Evolutionary conservation across 805 yeast species (phyloP).

Genomic region (Tetrapisispora taiwanensis): DNA sequence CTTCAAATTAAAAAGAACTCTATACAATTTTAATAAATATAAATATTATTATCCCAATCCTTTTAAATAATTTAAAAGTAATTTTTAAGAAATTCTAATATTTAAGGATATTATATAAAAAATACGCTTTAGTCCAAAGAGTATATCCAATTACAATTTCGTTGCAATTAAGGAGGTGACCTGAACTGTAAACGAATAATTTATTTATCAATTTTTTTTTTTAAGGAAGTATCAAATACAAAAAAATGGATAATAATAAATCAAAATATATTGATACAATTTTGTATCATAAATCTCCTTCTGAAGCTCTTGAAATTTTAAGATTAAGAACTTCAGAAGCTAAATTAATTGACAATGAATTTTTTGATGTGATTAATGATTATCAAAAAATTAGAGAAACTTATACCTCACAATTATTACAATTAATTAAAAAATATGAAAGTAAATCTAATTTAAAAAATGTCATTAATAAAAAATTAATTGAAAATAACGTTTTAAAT

Average conservation of each 20-base stretch:
- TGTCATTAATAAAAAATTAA: conserved; percentile 26
- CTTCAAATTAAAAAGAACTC: too few relatives aligned
- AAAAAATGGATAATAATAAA: conserved; percentile 21
- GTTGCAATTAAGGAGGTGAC: too few relatives aligned
- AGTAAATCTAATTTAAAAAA: conserved; percentile 25
- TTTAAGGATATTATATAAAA: too few relatives aligned
- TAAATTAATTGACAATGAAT: conserved; percentile 45
- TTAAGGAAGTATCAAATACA: too few relatives aligned
- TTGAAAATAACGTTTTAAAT: conserved; percentile 33
- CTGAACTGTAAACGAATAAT: too few relatives aligned
- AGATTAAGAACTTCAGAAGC: conserved; percentile 48
- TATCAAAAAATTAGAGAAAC: conserved; percentile 29
- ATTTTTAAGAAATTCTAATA: too few relatives aligned
- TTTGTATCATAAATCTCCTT: conserved; percentile 35
- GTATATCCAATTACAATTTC: too few relatives aligned
- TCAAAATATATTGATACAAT: conserved; percentile 33
- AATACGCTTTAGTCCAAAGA: too few relatives aligned
- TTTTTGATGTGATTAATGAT: conserved; percentile 52
- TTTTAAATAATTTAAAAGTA: too few relatives aligned
- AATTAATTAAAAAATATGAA: background rate
- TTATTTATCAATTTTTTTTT: too few relatives aligned
- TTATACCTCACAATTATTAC: conserved; percentile 40
- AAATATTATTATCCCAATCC: too few relatives aligned
- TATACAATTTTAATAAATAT: too few relatives aligned
- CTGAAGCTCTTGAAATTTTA: conserved; percentile 49